Conservation (phyloP, 345 rosid species). For the Rhizophora mangle region DNA sequence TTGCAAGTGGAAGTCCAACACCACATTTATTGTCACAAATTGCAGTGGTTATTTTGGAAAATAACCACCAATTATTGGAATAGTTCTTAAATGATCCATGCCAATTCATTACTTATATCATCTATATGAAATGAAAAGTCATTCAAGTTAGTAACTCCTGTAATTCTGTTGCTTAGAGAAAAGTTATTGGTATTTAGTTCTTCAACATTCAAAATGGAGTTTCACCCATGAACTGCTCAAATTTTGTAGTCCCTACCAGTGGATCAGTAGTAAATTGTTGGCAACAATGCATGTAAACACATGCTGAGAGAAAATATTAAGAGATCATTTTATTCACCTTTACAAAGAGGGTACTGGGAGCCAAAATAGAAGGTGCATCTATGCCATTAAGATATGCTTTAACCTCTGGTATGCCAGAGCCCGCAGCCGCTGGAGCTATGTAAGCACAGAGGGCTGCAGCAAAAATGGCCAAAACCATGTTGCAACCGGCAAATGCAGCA, state of each 20-base stretch:
- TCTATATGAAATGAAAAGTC: neutral
- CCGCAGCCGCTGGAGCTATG: conserved; percentile 86
- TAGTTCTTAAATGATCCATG: neutral
- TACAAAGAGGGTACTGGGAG: conserved; percentile 80
- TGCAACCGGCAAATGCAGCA: conserved; percentile 55
- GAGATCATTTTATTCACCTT: conserved; percentile 45
- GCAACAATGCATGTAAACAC: neutral
- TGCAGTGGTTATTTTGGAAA: no score
- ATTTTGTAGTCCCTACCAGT: neutral
- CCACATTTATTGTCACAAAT: no score
- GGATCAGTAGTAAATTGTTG: neutral
- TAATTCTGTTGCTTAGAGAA: neutral
- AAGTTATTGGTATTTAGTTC: neutral
- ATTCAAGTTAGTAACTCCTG: neutral
- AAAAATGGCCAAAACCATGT: conserved; percentile 55
- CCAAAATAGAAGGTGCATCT: conserved; percentile 85
- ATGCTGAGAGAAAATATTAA: neutral
- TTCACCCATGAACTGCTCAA: conserved; percentile 2
- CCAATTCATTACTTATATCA: neutral
- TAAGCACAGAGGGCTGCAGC: conserved; percentile 80
- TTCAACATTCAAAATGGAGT: neutral
- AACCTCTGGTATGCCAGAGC: conserved; percentile 95
- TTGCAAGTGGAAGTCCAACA: no score
- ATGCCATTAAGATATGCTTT: conserved; percentile 94
- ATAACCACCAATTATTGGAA: neutral